Base-by-base conservation (phyloP, 2,329 filamentous ascomycete genomes). In the Huntiella abstrusa region DNA sequence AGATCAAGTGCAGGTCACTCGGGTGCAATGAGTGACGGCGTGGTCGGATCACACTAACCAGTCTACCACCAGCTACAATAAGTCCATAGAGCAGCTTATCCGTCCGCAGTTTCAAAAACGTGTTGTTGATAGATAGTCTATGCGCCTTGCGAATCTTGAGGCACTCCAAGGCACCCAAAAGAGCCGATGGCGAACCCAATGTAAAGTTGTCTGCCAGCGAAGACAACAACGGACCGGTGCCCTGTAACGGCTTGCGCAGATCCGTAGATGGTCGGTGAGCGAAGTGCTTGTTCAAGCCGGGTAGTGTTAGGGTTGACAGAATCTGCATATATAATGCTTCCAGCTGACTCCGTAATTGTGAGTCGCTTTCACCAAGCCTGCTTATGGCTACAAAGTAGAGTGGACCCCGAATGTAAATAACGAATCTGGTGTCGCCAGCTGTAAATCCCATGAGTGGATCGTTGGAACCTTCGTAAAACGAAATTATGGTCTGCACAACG, bases 251-350 rank as follows among this genome's bases (percentile, higher is more conserved):
- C 51, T 86, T 78, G 48, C 88, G 77, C 28, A 98, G 68, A 61
- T 98, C 92, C 36, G 85, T 91, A n/a, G 88, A 95, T 5, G 91
- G 88, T 11, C 91, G 77, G 52, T 87, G 76, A 10, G 77, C 80
- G 57, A 98, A 98, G 50, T 96, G 83, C 55, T 80, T 83, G 43
- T 78, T 83, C 53, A 98, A 71, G 11, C 76, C 82, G 0, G 91
- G 88, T 6, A 98, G 69, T 0, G 91, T 98, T 50, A 98, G 65
- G 0, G 92, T 98, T 1, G 91, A 96, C 19, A 98, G 63, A 44
- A 98, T 95, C 61, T 98, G 91, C 83, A 94, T 96, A 60, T 98
- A 98, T 34, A 98, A 65, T 10, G 88, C 87, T 53, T 95, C 86
- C 2, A 98, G 73, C 59, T 98, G 91, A 15, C 77, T 73, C 46